A percentile compares a stretch with the other conserved stretches of the same genome.
Evolutionary conservation across 768 basidiomycete species (phyloP).

Genomic region (Suillus subluteus): DNA sequence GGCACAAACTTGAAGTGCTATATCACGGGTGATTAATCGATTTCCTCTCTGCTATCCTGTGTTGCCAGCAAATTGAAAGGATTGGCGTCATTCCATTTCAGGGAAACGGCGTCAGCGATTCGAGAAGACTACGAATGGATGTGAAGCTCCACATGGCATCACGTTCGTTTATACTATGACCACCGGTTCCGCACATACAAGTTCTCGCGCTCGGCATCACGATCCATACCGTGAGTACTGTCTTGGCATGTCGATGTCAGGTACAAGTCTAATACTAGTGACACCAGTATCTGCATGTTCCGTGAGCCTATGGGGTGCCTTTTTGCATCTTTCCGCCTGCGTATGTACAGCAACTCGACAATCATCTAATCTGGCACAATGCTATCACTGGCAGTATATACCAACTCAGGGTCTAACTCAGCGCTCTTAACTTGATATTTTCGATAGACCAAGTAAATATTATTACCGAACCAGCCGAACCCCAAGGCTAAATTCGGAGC

Average conservation of each 20-base stretch:
- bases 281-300: background rate
- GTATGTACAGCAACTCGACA: background rate
- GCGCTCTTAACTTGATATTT: background rate
- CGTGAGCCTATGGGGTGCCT: background rate
- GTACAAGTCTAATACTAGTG: too few relatives aligned
- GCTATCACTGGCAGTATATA: background rate
- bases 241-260: conserved; percentile 4
- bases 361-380: background rate
- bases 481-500: background rate
- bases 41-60: background rate
- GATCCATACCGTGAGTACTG: conserved; percentile 1
- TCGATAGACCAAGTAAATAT: background rate
- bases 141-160: background rate
- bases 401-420: background rate
- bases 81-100: background rate
- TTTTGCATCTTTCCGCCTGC: background rate
- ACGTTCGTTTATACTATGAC: background rate
- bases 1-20: background rate
- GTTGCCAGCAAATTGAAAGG: background rate
- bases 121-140: background rate
- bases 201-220: background rate
- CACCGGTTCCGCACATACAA: background rate
- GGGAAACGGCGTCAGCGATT: background rate
- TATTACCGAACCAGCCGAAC: background rate
- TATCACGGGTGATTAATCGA: conserved; percentile 8